Percentiles rank a stretch among this genome's conserved stretches.
Conservation (phyloP, 805 yeast species). For the Brettanomyces bruxellensis region DNA sequence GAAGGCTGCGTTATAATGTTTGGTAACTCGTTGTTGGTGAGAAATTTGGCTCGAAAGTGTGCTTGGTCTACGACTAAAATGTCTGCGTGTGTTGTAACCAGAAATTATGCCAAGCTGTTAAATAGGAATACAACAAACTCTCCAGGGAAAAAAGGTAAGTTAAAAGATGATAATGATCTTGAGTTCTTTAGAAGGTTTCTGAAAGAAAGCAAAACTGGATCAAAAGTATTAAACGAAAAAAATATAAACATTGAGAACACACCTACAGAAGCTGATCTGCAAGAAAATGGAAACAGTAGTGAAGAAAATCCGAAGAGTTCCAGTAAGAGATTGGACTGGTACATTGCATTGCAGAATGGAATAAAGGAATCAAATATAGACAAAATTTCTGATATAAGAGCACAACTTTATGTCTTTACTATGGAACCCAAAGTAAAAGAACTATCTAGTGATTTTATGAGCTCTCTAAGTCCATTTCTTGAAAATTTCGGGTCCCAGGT, state of each 20-base stretch:
- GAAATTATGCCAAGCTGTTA: background rate
- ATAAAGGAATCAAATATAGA: conserved; percentile 3
- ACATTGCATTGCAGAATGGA: background rate
- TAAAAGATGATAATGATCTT: conserved; percentile 16
- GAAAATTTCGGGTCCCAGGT: conserved; percentile 14
- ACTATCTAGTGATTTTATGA: conserved; percentile 12
- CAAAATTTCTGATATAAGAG: conserved; percentile 5
- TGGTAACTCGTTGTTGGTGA: too few species aligned
- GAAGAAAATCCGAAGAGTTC: too few species aligned
- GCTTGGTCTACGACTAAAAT: too few species aligned
- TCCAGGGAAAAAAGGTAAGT: conserved; percentile 10
- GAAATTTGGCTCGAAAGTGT: too few species aligned
- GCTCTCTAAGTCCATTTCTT: conserved; percentile 7
- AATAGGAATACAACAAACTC: background rate
- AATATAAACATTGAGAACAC: background rate
- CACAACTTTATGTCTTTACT: conserved; percentile 2
- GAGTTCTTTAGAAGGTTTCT: conserved; percentile 5
- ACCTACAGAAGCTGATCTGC: background rate
- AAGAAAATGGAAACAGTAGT: background rate
- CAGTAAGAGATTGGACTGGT: too few species aligned
- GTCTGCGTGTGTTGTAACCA: too few species aligned
- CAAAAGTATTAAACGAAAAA: background rate
- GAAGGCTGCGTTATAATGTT: too few species aligned
- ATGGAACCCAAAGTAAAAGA: conserved; percentile 8
- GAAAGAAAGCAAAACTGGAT: background rate